Evolutionary conservation across 2,329 filamentous ascomycete genomes (phyloP), one percentile per base, ranked within the genome.

Genomic region (Blastomyces percursus): DNA sequence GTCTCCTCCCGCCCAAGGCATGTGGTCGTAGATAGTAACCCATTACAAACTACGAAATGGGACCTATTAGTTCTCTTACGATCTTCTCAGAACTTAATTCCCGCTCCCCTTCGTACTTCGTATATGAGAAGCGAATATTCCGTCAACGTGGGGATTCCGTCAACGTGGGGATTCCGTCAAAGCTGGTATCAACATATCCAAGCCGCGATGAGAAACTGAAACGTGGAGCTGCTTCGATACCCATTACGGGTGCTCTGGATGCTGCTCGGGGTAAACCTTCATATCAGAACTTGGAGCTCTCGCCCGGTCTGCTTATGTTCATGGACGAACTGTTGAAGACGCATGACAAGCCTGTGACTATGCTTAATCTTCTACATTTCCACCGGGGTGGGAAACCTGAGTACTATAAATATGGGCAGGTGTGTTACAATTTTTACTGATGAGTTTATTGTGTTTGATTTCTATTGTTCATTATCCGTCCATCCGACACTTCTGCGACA

Each of bases 391-490:
- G 76, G 64, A 83, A 85, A 67, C 72, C 74, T 30, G 75, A 77
- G 57, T 87, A 87, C 67, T 74, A 81, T 21, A 73, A 80, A 56
- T 87, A 87, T 69, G 85, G 84, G 2, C 74, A 75, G n/a, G 82
- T 77, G 32, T 82, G 82, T 66, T 74, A 74, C 0, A 69, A 74
- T 7, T 21, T 60, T 75, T 71, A 4, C 62, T 57, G 2, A 19
- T 42, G 35, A n/a, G 40, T 44, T 44, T 38, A 7, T 27, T 11
- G 6, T 16, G 16, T 42, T 27, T 38, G 11, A 78, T 87, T 64
- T 84, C 84, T 0, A 75, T 87, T 52, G 85, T 84, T 62, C 84
- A 86, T 74, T 87, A 87, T 71, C 84, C 85, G 2, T 84, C 79
- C 59, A 81, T 86, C 44, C 66, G 71, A 64, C 84, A 87, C 71